These are phyloP conservation scores for Globisporangium okanoganense DNA, from an alignment of 352 stramenopile species.

Conservation along the genomic window DNA sequence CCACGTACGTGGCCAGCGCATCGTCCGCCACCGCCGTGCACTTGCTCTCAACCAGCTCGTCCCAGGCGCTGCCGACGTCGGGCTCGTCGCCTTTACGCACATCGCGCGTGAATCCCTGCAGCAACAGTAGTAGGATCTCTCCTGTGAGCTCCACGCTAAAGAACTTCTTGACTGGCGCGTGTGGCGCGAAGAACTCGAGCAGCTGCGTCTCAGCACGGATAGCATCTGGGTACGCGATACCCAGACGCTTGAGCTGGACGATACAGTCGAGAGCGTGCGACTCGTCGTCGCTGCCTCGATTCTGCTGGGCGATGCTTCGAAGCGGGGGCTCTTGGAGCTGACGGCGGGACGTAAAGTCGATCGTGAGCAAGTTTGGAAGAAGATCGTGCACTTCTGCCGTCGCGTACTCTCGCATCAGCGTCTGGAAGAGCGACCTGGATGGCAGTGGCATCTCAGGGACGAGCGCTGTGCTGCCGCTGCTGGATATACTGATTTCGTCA, in stretches of 20 bases:
- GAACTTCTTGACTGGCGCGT: constrained; percentile 51
- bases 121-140: constrained; percentile 39
- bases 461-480: background rate
- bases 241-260: constrained; percentile 34
- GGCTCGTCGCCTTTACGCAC: constrained; percentile 25
- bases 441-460: constrained; percentile 20
- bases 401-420: constrained; percentile 37
- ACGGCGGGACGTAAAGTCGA: constrained; percentile 42
- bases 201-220: background rate
- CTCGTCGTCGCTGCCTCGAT: background rate
- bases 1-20: constrained; percentile 63
- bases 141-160: constrained; percentile 61
- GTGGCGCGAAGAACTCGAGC: constrained; percentile 26
- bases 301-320: background rate
- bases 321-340: constrained; percentile 21
- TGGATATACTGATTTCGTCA: background rate
- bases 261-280: constrained; percentile 23
- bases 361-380: constrained; percentile 43
- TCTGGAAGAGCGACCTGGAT: constrained; percentile 45
- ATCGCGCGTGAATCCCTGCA: constrained; percentile 31
- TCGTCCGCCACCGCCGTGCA: constrained; percentile 51
- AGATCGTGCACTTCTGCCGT: constrained; percentile 57
- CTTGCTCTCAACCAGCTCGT: constrained; percentile 57
- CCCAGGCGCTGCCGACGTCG: constrained; percentile 62
- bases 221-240: constrained; percentile 14